Base-by-base conservation (phyloP, 306 rosid genomes). In the barrel medic (Medicago truncatula) region DNA sequence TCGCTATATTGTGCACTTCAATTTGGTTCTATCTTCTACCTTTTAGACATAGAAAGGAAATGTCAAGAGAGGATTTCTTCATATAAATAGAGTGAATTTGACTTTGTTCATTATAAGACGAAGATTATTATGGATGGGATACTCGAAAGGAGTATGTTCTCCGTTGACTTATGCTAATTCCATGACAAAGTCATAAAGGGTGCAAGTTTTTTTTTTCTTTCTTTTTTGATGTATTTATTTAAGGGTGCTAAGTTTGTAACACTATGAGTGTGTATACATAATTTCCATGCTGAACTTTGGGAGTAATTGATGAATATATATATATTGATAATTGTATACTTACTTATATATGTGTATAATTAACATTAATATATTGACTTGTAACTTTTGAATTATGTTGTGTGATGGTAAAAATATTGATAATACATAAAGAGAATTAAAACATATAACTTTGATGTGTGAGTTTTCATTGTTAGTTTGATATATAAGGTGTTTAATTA, bases 11-110 rank as follows among this genome's bases (percentile, higher is more conserved):
- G 1, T 78, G 18, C 10, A 58, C 80, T 66, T 56, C 70, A 14
- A 6, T 58, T 34, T 74, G 36, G 85, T 69, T 85, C 7, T 81
- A 54, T 41, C 4, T 78, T 1, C 17, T 77, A 65, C 83, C 73
- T 21, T 28, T 28, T 28, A 28, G 4, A 28, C 31, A 28, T 28
- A 28, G 31, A 28, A 28, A 28, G 13, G 39, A 20, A 7, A 38
- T 38, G 49, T n/a, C 28, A 69, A 0, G 31, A 16, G 15, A 39
- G 10, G 1, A 6, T 9, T 6, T 7, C 16, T 0, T 9, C n/a
- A 0, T 2, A 31, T 40, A 28, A 0, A 44, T 64, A 40, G 43
- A 63, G 7, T 21, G 28, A 73, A 11, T 59, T 62, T 60, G 83
- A 77, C 2, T 73, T 47, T 1, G 9, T 50, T 60, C 47, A 28